These are phyloP conservation scores for Thinopyrum obtusiflorum DNA, from an alignment of 202 grass and related monocot genomes.

Conservation along the genomic window DNA sequence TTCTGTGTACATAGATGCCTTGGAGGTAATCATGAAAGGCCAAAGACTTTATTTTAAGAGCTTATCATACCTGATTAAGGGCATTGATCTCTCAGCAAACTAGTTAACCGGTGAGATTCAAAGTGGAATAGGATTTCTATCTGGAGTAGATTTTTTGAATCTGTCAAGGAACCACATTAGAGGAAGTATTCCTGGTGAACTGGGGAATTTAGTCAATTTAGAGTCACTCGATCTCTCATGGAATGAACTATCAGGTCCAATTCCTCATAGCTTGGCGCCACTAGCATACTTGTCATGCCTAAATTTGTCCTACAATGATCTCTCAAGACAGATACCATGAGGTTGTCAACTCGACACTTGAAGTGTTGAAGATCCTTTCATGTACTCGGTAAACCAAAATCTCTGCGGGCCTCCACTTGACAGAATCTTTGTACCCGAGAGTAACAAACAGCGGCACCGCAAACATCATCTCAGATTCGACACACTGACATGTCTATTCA, in stretches of 20 bases:
- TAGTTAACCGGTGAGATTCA: background rate
- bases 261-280: slow-evolving; percentile 23
- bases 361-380: too few species aligned
- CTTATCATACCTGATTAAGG: too few species aligned
- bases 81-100: slow-evolving; percentile 46
- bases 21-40: background rate
- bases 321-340: too few species aligned
- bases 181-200: slow-evolving; percentile 30
- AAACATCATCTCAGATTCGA: too few species aligned
- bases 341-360: too few species aligned
- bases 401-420: too few species aligned
- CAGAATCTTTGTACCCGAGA: too few species aligned
- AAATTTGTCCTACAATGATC: slow-evolving; percentile 50
- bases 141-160: background rate
- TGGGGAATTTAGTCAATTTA: background rate
- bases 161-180: slow-evolving; percentile 26
- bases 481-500: too few species aligned
- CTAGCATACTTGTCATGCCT: rapidly evolving
- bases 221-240: slow-evolving; percentile 48
- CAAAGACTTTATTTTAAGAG: rapidly evolving
- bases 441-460: too few species aligned
- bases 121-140: slow-evolving; percentile 17
- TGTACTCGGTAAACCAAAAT: too few species aligned
- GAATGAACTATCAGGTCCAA: slow-evolving; percentile 38
- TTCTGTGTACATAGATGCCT: background rate